Evolutionary conservation across 305 asterid genomes (phyloP).

Genomic region (Solanum hybrid): DNA sequence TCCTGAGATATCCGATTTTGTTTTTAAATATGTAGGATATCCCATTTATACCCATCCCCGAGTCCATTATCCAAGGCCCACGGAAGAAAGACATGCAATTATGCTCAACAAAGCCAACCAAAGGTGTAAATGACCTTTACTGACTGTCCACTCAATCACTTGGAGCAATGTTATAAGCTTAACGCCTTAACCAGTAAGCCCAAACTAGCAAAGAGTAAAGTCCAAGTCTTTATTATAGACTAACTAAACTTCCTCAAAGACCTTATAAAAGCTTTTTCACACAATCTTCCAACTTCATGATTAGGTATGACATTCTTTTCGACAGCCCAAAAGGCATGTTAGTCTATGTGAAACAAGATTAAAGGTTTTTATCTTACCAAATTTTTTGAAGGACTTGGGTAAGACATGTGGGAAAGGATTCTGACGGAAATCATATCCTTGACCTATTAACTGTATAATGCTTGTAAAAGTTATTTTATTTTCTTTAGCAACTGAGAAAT

Average conservation of each 20-base stretch:
- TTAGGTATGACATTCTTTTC: background rate
- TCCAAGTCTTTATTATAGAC: background rate
- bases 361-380: background rate
- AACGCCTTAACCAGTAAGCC: background rate
- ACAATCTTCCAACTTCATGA: background rate
- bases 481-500: background rate
- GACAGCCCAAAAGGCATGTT: background rate
- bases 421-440: background rate
- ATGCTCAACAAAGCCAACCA: background rate
- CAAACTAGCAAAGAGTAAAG: background rate
- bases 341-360: background rate
- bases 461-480: background rate
- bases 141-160: background rate
- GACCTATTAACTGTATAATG: background rate
- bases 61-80: background rate
- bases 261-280: background rate
- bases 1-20: background rate
- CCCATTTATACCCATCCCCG: background rate
- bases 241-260: background rate
- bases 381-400: background rate
- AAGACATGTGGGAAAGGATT: background rate
- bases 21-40: background rate
- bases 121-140: background rate
- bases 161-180: background rate
- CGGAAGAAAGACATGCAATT: background rate